phyloP scores from a whole-genome alignment of 768 basidiomycete genomes.

The Tulasnella sp. region DNA sequence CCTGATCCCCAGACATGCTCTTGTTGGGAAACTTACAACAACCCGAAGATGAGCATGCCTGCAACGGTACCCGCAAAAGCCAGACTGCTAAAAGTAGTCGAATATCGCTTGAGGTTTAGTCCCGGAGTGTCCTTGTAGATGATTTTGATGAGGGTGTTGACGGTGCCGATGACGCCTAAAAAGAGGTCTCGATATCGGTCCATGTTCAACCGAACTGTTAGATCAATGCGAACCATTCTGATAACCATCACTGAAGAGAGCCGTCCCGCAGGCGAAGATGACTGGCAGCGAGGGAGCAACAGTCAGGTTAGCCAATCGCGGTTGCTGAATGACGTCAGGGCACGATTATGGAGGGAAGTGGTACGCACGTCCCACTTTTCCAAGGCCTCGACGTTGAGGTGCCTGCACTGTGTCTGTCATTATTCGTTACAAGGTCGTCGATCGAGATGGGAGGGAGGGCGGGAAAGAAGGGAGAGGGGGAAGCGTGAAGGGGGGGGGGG shows the following conservation, averaged over 20 bases:
- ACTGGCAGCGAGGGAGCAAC: neutral
- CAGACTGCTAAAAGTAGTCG: conserved; percentile 59
- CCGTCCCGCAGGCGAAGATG: conserved; percentile 60
- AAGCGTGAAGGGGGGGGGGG: neutral
- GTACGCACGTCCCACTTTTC: neutral
- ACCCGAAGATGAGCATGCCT: conserved; percentile 71
- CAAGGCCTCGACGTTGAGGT: neutral
- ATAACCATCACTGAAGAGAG: conserved; percentile 78
- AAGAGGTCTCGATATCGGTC: neutral
- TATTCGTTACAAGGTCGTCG: neutral
- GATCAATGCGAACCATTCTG: conserved; percentile 7
- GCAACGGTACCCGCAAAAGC: conserved; percentile 83
- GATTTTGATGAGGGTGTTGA: conserved; percentile 49
- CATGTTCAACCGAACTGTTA: neutral
- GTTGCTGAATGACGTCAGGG: neutral
- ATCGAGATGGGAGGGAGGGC: no score
- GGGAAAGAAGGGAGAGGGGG: neutral
- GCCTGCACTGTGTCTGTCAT: neutral
- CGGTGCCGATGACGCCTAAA: conserved; percentile 51
- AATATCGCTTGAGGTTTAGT: conserved; percentile 49
- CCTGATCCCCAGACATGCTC: no score
- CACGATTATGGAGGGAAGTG: neutral
- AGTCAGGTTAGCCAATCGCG: neutral
- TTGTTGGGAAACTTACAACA: conserved; percentile 28
- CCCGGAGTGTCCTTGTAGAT: conserved; percentile 57